Evolutionary conservation across 2,329 filamentous ascomycete species (phyloP).

Genomic region (Hypoxylon sp.): DNA sequence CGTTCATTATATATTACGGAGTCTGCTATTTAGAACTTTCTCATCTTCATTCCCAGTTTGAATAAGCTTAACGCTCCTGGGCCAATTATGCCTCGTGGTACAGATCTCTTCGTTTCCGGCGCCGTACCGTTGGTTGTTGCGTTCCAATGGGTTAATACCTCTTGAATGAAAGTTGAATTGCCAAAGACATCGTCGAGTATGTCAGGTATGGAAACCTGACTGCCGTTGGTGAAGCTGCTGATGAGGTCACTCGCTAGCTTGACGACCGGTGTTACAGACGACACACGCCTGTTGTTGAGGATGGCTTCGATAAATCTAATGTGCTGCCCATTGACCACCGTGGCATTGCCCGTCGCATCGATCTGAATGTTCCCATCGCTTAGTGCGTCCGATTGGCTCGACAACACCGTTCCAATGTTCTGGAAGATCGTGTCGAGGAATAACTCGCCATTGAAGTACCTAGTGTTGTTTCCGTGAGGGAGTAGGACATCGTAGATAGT

Average conservation of each 20-base stretch:
- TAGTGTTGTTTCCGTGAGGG: slow-evolving; percentile 60
- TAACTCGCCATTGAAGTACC: slow-evolving; percentile 59
- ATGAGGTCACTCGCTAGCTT: slow-evolving; percentile 58
- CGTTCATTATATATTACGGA: not conserved
- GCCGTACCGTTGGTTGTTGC: slow-evolving; percentile 26
- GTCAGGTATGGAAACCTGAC: slow-evolving; percentile 52
- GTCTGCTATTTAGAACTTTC: slow-evolving; percentile 20
- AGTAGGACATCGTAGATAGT: slow-evolving; percentile 59
- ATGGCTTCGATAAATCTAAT: slow-evolving; percentile 62
- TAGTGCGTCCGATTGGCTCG: slow-evolving; percentile 57
- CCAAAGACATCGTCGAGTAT: slow-evolving; percentile 58
- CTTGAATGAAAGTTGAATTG: slow-evolving; percentile 59
- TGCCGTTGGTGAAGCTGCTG: slow-evolving; percentile 54
- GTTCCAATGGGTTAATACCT: slow-evolving; percentile 57
- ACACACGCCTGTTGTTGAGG: slow-evolving; percentile 58
- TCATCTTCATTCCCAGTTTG: slow-evolving; percentile 52
- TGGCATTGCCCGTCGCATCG: slow-evolving; percentile 59
- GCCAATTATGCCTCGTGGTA: slow-evolving; percentile 40
- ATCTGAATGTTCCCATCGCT: slow-evolving; percentile 59
- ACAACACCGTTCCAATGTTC: slow-evolving; percentile 60
- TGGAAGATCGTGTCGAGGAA: slow-evolving; percentile 59
- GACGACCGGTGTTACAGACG: slow-evolving; percentile 57
- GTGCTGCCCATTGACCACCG: slow-evolving; percentile 59
- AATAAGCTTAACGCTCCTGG: slow-evolving; percentile 50
- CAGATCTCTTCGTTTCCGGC: slow-evolving; percentile 33